These are phyloP conservation scores for Xylariaceae sp. DNA, from an alignment of 2,329 filamentous ascomycete genomes.

Conservation along the genomic window DNA sequence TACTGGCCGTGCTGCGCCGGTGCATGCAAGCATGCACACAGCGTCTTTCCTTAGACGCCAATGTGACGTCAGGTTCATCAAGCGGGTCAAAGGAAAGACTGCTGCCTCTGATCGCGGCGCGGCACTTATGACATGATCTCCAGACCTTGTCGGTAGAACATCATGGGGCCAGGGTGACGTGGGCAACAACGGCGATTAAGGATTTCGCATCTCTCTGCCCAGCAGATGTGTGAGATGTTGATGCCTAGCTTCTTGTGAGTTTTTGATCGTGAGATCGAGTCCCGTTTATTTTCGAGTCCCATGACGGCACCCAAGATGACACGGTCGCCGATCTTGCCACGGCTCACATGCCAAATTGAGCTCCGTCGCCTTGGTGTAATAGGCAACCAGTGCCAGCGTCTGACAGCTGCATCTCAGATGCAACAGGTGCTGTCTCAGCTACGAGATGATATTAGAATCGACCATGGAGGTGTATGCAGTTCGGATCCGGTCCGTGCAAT, in stretches of 20 bases:
- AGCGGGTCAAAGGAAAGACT: background rate
- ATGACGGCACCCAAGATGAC: slow-evolving; percentile 19
- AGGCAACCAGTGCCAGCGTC: slow-evolving; percentile 32
- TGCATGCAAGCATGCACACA: slow-evolving; percentile 8
- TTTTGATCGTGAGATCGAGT: slow-evolving; percentile 29
- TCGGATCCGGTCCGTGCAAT: slow-evolving; percentile 27
- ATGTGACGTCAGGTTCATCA: background rate
- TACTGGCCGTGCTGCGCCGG: slow-evolving; percentile 18
- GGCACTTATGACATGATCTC: slow-evolving; percentile 27
- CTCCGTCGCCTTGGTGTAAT: slow-evolving; percentile 25
- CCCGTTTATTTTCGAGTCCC: slow-evolving; percentile 28
- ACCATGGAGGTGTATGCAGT: slow-evolving; percentile 22
- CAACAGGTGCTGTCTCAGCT: slow-evolving; percentile 18
- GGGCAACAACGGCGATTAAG: slow-evolving; percentile 29
- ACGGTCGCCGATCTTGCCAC: slow-evolving; percentile 29
- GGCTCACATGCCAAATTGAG: slow-evolving; percentile 18
- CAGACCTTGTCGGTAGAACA: slow-evolving; percentile 13
- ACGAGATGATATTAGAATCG: slow-evolving; percentile 26
- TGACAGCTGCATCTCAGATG: slow-evolving; percentile 29
- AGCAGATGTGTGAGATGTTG: slow-evolving; percentile 24
- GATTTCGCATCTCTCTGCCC: slow-evolving; percentile 29
- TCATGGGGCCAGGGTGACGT: slow-evolving; percentile 21
- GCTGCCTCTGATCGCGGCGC: slow-evolving; percentile 24
- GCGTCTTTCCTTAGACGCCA: slow-evolving; percentile 13
- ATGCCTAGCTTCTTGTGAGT: slow-evolving; percentile 29